Base-by-base conservation (phyloP, 177 flowering plant species). In the Vitis hybrid region DNA sequence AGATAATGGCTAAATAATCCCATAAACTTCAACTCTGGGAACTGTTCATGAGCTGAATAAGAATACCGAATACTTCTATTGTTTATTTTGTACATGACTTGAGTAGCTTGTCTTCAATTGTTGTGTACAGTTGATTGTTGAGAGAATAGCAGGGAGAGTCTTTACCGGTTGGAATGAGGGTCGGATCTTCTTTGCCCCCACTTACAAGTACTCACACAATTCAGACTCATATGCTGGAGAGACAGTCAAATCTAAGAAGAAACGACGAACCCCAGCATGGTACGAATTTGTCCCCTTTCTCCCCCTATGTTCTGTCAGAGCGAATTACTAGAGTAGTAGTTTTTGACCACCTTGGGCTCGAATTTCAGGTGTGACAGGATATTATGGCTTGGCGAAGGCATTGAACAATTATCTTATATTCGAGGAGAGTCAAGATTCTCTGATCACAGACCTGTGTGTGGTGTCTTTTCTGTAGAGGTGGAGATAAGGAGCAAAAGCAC, bases 401-500 rank as follows among this genome's bases (percentile, higher is more conserved):
- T 91, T 1, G 92, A 96, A 49, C 97, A 92, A 51, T 62, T 88
- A 61, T 81, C 86, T 1, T 96, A 95, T 64, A 77, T 84, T 12
- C 88, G 99, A 0, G 92, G 93, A 2, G 99, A 96, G 66, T 96
- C 99, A 18, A 89, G 97, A 80, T 89, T 96, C 66, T 96, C 99
- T 0, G 98, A 96, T 75, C 99, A 96, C 76, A 81, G 97, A 66
- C 98, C 99, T 0, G 99, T 93, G 2, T 96, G 97, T 75, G 84
- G 92, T 0, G 85, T 84, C 2, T 96, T 96, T 64, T 64, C 86
- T 2, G 83, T 84, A 32, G 86, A 85, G 66, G 91, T 90, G 18
- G 92, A 91, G 76, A 62, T 71, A 65, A 71, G 74, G 60, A 78
- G 40, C 50, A 84, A 67, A 27, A 75, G 55, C 27, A 73, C 30